A percentile compares a stretch with the other conserved stretches of the same genome.
Conservation (phyloP, 2,329 filamentous ascomycete genomes). For the Trichoderma endophyticum region DNA sequence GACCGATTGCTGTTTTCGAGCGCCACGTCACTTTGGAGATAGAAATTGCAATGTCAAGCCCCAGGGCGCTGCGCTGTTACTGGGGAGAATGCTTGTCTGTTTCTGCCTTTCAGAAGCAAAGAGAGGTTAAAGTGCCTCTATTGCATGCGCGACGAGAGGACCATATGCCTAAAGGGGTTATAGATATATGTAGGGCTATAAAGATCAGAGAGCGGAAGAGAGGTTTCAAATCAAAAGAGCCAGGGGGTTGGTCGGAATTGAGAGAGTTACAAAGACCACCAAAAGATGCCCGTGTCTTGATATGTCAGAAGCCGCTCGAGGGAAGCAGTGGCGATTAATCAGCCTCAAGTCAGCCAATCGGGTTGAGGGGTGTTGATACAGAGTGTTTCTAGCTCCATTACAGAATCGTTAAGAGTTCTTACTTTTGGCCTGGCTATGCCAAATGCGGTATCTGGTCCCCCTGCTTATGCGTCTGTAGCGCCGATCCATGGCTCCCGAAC, state of each 20-base stretch:
- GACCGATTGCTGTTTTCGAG: background rate
- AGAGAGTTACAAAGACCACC: background rate
- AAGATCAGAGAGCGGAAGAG: too few species aligned
- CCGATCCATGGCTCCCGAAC: background rate
- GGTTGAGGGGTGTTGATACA: background rate
- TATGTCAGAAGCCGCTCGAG: background rate
- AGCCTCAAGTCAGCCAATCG: background rate
- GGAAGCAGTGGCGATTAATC: background rate
- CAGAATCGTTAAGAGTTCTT: background rate
- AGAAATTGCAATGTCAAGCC: background rate
- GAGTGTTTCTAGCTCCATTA: background rate
- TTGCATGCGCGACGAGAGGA: background rate
- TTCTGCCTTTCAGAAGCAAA: background rate
- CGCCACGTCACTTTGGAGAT: background rate
- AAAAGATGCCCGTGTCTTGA: background rate
- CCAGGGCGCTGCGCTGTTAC: background rate
- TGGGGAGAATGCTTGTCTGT: background rate
- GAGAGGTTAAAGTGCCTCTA: background rate
- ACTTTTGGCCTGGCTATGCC: background rate
- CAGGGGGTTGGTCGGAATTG: background rate
- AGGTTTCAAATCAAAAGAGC: background rate
- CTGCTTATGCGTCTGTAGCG: constrained; percentile 1
- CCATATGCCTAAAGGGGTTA: constrained; percentile 3
- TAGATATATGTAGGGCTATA: background rate
- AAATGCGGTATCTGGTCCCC: background rate